Conservation (phyloP, 1,284 basidiomycete genomes). For the Cryptococcus maquisensis region DNA sequence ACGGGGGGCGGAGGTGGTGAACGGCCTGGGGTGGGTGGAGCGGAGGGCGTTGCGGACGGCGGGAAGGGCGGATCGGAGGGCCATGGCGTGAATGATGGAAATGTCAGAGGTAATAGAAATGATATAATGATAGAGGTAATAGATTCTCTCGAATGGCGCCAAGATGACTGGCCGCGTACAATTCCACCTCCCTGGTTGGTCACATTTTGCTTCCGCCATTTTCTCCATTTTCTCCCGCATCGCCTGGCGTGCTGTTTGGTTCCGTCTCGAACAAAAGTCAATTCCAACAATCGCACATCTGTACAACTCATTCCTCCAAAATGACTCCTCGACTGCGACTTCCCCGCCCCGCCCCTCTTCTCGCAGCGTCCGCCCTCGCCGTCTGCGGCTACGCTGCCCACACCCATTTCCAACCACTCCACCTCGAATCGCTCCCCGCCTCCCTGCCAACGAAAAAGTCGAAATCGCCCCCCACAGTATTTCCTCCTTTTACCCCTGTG, state of each 20-base stretch:
- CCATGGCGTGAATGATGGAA: slow-evolving; percentile 28
- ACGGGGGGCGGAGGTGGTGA: slow-evolving; percentile 53
- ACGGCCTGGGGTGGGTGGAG: slow-evolving; percentile 41
- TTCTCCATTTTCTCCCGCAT: slow-evolving; percentile 14
- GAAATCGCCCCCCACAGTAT: slow-evolving; percentile 4
- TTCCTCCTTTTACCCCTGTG: slow-evolving; percentile 30
- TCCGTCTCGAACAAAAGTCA: too few relatives aligned
- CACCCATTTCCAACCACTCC: slow-evolving; percentile 18
- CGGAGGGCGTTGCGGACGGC: slow-evolving; percentile 19
- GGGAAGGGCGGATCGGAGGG: slow-evolving; percentile 35
- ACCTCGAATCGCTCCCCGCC: slow-evolving; percentile 11
- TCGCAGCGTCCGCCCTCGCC: slow-evolving; percentile 27
- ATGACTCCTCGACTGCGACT: slow-evolving; percentile 13
- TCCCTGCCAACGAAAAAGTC: slow-evolving; percentile 15
- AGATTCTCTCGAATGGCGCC: not conserved
- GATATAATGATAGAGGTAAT: not conserved
- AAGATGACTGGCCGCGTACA: not conserved
- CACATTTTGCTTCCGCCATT: not conserved
- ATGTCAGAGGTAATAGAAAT: not conserved
- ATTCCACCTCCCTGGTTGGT: slow-evolving; percentile 12
- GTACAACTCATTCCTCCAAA: not conserved
- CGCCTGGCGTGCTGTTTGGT: too few relatives aligned
- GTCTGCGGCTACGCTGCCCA: slow-evolving; percentile 25
- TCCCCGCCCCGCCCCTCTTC: slow-evolving; percentile 26
- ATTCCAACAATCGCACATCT: not conserved